Conservation (phyloP, 441 rosid genomes). For the Melastoma candidum region DNA sequence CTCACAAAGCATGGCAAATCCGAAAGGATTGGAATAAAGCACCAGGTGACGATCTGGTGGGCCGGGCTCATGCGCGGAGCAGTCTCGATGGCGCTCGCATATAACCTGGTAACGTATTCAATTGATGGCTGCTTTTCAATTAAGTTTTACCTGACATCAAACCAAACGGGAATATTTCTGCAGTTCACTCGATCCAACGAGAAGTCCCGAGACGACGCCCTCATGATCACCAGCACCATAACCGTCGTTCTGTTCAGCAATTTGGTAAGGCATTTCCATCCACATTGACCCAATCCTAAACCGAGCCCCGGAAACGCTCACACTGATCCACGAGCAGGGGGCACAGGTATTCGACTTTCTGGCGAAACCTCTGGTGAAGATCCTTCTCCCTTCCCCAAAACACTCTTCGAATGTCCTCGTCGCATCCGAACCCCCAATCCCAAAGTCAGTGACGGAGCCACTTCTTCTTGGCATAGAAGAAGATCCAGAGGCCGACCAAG, state of each 20-base stretch:
- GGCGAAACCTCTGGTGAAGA: constrained; percentile 69
- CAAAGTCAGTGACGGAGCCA: constrained; percentile 42
- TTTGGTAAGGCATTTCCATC: constrained; percentile 50
- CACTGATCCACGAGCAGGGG: not conserved
- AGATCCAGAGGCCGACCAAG: constrained; percentile 10
- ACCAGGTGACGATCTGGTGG: constrained; percentile 98
- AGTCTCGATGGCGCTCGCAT: constrained; percentile 97
- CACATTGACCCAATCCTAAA: constrained; percentile 3
- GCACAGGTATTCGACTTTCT: constrained; percentile 75
- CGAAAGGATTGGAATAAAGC: constrained; percentile 51
- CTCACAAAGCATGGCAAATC: constrained; percentile 48
- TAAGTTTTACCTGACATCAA: too few species aligned
- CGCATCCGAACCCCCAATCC: constrained; percentile 37
- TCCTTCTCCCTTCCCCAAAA: constrained; percentile 61
- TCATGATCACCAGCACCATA: constrained; percentile 94
- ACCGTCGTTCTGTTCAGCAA: constrained; percentile 92
- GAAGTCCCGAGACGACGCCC: constrained; percentile 51
- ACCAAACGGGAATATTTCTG: constrained; percentile 4
- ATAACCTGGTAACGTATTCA: constrained; percentile 52
- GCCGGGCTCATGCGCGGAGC: constrained; percentile 99
- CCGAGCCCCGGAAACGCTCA: not conserved
- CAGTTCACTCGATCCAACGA: constrained; percentile 71
- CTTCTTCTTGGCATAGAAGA: constrained; percentile 34
- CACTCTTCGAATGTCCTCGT: constrained; percentile 27
- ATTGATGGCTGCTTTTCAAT: too few species aligned